Conservation (phyloP, 2,329 filamentous ascomycete species). For the Stachybotrys chartarum region DNA sequence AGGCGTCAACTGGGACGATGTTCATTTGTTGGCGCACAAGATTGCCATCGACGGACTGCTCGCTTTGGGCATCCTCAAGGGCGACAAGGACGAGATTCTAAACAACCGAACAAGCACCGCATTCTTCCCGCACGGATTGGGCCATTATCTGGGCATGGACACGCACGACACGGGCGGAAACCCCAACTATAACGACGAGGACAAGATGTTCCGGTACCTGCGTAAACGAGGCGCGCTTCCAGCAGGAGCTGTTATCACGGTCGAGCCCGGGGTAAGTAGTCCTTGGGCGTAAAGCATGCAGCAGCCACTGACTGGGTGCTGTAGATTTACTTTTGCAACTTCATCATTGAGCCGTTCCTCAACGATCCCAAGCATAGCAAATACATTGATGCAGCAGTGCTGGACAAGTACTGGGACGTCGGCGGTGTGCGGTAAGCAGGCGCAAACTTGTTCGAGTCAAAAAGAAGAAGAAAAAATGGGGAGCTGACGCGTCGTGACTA, state of each 20-base stretch:
- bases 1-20: constrained; percentile 72
- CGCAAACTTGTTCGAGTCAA: neutral
- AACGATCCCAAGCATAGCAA: constrained; percentile 63
- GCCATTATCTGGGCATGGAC: constrained; percentile 88
- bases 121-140: constrained; percentile 87
- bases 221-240: constrained; percentile 70
- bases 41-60: constrained; percentile 77
- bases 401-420: constrained; percentile 77
- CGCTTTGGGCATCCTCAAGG: constrained; percentile 65
- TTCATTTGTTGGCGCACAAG: constrained; percentile 73
- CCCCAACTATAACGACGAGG: constrained; percentile 69
- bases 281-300: neutral
- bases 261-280: constrained; percentile 75
- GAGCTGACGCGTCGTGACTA: constrained; percentile 14
- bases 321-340: constrained; percentile 82
- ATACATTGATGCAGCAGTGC: constrained; percentile 67
- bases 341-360: constrained; percentile 78
- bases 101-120: constrained; percentile 73
- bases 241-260: constrained; percentile 78
- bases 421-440: constrained; percentile 58
- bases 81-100: constrained; percentile 65
- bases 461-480: neutral
- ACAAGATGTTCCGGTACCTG: constrained; percentile 82
- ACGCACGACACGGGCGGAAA: constrained; percentile 83
- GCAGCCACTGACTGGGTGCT: neutral